phyloP scores from a whole-genome alignment of 2,329 filamentous ascomycete species.

The Pseudogymnoascus pannorum region DNA sequence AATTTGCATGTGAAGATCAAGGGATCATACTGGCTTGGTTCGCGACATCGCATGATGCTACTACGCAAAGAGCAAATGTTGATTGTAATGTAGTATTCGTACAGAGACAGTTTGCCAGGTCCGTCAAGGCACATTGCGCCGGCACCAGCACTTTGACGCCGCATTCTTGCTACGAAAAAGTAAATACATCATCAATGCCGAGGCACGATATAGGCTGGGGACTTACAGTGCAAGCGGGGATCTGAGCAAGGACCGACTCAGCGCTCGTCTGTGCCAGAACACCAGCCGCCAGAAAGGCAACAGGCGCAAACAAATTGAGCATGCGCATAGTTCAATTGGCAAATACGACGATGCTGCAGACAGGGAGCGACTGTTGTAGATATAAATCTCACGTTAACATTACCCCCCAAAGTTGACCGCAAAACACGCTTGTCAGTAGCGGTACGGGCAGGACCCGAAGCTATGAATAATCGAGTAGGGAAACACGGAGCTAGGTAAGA shows the following conservation, averaged over 20 bases:
- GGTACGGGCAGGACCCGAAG: not conserved
- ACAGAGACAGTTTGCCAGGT: constrained; percentile 17
- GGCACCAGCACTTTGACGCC: constrained; percentile 6
- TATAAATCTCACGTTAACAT: not conserved
- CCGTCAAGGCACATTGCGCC: not conserved
- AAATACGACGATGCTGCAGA: not conserved
- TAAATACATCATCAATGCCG: not conserved
- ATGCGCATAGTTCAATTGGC: not conserved
- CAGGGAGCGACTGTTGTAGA: not conserved
- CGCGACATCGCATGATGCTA: constrained; percentile 12
- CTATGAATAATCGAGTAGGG: not conserved
- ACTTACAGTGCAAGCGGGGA: constrained; percentile 9
- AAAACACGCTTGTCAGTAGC: not conserved
- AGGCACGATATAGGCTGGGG: not conserved
- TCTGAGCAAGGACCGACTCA: not conserved
- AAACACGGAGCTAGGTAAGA: not conserved
- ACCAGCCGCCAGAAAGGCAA: not conserved
- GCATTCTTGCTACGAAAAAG: constrained; percentile 6
- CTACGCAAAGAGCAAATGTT: constrained; percentile 13
- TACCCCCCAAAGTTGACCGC: not conserved
- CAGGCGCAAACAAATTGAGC: not conserved
- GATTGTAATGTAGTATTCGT: constrained; percentile 15
- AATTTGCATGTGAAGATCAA: not conserved
- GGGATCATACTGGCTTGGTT: constrained; percentile 16
- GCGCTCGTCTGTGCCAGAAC: not conserved